These are phyloP conservation scores for Pouteria glomerata DNA, from an alignment of 148 eudicot genomes.

Conservation along the genomic window DNA sequence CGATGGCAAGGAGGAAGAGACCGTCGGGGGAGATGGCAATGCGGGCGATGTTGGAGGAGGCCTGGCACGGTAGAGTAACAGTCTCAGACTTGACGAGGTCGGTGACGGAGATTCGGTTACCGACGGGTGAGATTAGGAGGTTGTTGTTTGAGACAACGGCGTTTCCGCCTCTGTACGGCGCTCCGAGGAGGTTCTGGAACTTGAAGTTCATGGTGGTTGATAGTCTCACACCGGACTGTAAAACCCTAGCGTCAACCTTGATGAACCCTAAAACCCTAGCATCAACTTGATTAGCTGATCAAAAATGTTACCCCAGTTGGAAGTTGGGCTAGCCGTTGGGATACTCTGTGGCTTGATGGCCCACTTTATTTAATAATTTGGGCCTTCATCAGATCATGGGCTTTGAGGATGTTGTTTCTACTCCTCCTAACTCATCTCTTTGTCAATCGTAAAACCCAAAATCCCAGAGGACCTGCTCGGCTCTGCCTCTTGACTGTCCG, in stretches of 20 bases:
- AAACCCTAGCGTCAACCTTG: background rate
- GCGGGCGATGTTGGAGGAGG: slow-evolving; percentile 64
- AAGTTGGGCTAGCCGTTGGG: too few species aligned
- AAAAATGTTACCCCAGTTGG: too few species aligned
- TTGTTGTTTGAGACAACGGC: slow-evolving; percentile 54
- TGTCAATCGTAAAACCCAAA: slow-evolving; percentile 10
- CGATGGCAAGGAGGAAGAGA: slow-evolving; percentile 62
- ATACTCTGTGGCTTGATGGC: too few species aligned
- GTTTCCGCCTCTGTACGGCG: slow-evolving; percentile 93
- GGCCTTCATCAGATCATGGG: too few species aligned
- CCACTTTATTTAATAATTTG: too few species aligned
- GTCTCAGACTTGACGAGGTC: slow-evolving; percentile 79
- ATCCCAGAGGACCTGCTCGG: background rate
- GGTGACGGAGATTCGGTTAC: slow-evolving; percentile 81
- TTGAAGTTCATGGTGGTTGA: slow-evolving; percentile 65
- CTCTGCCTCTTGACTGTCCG: background rate
- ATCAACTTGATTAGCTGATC: too few species aligned
- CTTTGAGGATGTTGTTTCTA: too few species aligned
- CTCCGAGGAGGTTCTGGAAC: slow-evolving; percentile 88
- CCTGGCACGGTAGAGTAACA: slow-evolving; percentile 64
- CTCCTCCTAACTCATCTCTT: too few species aligned
- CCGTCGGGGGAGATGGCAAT: slow-evolving; percentile 82
- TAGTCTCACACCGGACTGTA: background rate
- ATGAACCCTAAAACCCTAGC: slow-evolving; percentile 2
- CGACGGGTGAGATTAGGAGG: slow-evolving; percentile 63